These are phyloP conservation scores for Sarocladiaceae sp. DNA, from an alignment of 2,329 filamentous ascomycete genomes.

Conservation along the genomic window DNA sequence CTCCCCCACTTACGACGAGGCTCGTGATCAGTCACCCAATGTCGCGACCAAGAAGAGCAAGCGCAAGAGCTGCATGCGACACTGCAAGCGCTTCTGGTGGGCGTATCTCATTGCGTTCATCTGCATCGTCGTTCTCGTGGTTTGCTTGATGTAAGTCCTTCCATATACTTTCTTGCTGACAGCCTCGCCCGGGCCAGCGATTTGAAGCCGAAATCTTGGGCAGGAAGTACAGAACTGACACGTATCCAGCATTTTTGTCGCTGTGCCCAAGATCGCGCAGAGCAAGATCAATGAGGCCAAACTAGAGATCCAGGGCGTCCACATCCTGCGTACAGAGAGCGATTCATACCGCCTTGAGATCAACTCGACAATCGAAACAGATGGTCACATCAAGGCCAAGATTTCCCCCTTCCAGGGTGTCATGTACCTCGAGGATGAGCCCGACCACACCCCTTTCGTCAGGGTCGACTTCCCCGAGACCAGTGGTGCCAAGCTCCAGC, in stretches of 20 bases:
- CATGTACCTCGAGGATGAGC: slow-evolving; percentile 48
- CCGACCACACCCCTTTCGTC: slow-evolving; percentile 42
- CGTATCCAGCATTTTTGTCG: slow-evolving; percentile 44
- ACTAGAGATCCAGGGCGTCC: slow-evolving; percentile 45
- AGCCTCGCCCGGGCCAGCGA: too few species aligned
- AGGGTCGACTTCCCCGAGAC: slow-evolving; percentile 46
- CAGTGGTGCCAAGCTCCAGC: slow-evolving; percentile 39
- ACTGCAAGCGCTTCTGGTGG: slow-evolving; percentile 57
- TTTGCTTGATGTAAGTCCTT: slow-evolving; percentile 56
- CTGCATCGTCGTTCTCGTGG: slow-evolving; percentile 44
- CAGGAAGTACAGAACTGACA: too few species aligned
- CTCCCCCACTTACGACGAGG: slow-evolving; percentile 15
- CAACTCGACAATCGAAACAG: slow-evolving; percentile 48
- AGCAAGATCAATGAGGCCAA: slow-evolving; percentile 46
- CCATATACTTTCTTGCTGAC: too few species aligned
- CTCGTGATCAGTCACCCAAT: slow-evolving; percentile 19
- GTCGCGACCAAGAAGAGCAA: slow-evolving; percentile 23
- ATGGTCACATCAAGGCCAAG: slow-evolving; percentile 45
- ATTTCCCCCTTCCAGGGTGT: slow-evolving; percentile 44
- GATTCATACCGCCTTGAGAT: slow-evolving; percentile 44
- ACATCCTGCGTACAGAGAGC: slow-evolving; percentile 38
- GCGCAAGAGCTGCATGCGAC: slow-evolving; percentile 34
- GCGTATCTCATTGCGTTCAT: slow-evolving; percentile 45
- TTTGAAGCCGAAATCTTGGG: too few species aligned
- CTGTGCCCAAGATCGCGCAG: slow-evolving; percentile 51